Percentiles rank a stretch among this genome's conserved stretches.
Evolutionary conservation across 2,329 filamentous ascomycete genomes (phyloP).

Genomic region (Colletotrichum sp.): DNA sequence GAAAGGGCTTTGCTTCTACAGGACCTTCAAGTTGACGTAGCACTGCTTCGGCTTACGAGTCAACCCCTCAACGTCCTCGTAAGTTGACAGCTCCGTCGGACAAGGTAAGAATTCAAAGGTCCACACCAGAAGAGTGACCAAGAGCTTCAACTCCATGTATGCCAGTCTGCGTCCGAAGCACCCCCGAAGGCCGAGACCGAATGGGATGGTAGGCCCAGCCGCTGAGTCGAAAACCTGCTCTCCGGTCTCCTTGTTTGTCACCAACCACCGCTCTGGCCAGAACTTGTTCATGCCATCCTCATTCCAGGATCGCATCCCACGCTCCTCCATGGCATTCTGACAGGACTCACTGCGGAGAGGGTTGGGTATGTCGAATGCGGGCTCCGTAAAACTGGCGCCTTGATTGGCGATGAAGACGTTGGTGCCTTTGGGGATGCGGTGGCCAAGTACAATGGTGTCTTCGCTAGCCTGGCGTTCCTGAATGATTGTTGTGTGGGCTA

Average conservation of each 20-base stretch:
- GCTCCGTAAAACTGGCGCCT: neutral
- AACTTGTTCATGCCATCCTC: slow-evolving; percentile 13
- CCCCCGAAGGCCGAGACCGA: slow-evolving; percentile 25
- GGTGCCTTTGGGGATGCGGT: slow-evolving; percentile 30
- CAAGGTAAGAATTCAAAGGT: slow-evolving; percentile 26
- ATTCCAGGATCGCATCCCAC: neutral
- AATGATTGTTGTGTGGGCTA: slow-evolving; percentile 22
- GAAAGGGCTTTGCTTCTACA: neutral
- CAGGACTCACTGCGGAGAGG: slow-evolving; percentile 15
- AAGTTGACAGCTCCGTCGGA: neutral
- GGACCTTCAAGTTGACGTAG: neutral
- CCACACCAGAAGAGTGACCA: slow-evolving; percentile 30
- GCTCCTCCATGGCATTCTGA: neutral
- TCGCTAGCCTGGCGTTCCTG: slow-evolving; percentile 24
- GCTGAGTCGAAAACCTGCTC: slow-evolving; percentile 25
- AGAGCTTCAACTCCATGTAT: slow-evolving; percentile 31
- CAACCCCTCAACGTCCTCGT: neutral
- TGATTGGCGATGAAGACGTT: slow-evolving; percentile 5
- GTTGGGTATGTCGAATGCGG: slow-evolving; percentile 4
- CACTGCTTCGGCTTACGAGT: neutral
- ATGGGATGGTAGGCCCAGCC: slow-evolving; percentile 28
- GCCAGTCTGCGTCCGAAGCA: slow-evolving; percentile 33
- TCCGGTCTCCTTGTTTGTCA: neutral
- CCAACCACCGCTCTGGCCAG: slow-evolving; percentile 25
- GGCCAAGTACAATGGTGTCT: slow-evolving; percentile 29